A percentile compares a stretch with the other conserved stretches of the same genome.
These are phyloP conservation scores for Colletotrichum godetiae DNA, from an alignment of 2,329 filamentous ascomycete species.

Conservation along the genomic window DNA sequence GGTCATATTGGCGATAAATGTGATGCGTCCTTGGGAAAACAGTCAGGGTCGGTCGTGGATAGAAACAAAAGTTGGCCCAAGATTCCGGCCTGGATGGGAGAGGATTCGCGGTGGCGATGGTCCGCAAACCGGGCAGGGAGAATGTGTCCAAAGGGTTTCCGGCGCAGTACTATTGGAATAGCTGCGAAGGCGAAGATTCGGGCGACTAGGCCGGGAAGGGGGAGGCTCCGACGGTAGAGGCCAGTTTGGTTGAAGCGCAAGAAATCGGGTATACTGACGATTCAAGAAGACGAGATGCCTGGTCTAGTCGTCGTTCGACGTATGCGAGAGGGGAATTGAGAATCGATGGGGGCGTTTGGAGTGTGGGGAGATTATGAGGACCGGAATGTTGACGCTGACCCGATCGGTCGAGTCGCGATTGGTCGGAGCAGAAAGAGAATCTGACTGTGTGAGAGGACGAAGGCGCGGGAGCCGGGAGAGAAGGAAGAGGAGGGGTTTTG, in stretches of 20 bases:
- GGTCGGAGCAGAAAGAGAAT: background rate
- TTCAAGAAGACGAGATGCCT: background rate
- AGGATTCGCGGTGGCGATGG: background rate
- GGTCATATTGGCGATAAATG: slow-evolving; percentile 67
- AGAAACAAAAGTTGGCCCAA: slow-evolving; percentile 11
- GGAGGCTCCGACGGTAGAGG: background rate
- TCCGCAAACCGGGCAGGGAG: background rate
- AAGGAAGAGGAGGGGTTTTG: background rate
- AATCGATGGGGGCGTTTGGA: background rate
- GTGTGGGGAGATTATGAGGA: slow-evolving; percentile 1
- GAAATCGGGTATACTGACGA: background rate
- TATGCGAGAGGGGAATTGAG: background rate
- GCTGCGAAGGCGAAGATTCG: background rate
- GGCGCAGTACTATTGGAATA: background rate
- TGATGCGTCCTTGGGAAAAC: slow-evolving; percentile 18
- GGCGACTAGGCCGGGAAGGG: background rate
- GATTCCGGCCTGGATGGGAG: background rate
- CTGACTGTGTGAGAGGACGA: background rate
- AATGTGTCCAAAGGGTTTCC: background rate
- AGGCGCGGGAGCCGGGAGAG: background rate
- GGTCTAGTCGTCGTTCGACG: background rate
- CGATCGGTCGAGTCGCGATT: slow-evolving; percentile 5
- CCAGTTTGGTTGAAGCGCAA: background rate
- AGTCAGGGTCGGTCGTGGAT: slow-evolving; percentile 1
- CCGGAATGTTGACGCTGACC: slow-evolving; percentile 8